Percentiles rank a stretch among this genome's conserved stretches.
Evolutionary conservation across 2,329 filamentous ascomycete species (phyloP).

Genomic region (Colletotrichum sp.): DNA sequence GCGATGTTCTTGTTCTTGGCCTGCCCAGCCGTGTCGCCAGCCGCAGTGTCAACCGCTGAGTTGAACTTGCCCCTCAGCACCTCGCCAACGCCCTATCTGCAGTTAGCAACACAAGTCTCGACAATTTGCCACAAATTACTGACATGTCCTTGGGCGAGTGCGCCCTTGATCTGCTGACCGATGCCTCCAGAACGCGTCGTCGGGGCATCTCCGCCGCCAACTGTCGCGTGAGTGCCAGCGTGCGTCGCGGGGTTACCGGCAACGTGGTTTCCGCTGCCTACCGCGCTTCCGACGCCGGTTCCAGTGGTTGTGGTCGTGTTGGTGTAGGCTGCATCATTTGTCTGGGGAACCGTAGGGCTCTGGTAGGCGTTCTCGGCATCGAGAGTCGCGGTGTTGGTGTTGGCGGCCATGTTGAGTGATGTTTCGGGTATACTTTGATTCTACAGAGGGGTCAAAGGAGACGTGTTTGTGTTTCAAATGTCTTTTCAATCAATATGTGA

Average conservation of each 20-base stretch:
- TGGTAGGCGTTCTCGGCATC: neutral
- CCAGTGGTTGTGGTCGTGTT: neutral
- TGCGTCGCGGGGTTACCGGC: neutral
- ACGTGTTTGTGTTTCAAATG: neutral
- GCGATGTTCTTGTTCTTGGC: constrained; percentile 34
- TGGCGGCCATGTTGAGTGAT: neutral
- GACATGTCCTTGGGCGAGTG: constrained; percentile 19
- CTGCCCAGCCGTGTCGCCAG: constrained; percentile 33
- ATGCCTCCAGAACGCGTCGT: constrained; percentile 16
- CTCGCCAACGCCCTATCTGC: constrained; percentile 11
- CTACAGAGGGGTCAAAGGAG: neutral
- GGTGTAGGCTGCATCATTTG: neutral
- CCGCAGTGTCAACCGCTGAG: constrained; percentile 34
- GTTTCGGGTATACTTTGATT: neutral
- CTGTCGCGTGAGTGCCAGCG: neutral
- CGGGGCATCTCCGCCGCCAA: constrained; percentile 13
- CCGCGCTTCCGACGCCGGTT: neutral
- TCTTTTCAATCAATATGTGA: accelerated
- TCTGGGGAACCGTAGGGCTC: neutral
- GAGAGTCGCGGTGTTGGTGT: constrained; percentile 4
- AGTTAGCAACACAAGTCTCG: neutral
- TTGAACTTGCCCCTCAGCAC: constrained; percentile 33
- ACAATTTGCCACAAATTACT: neutral
- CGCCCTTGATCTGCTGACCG: constrained; percentile 13
- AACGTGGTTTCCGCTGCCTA: neutral